Base-by-base conservation (phyloP, 441 rosid genomes). In the Sinapis alba region DNA sequence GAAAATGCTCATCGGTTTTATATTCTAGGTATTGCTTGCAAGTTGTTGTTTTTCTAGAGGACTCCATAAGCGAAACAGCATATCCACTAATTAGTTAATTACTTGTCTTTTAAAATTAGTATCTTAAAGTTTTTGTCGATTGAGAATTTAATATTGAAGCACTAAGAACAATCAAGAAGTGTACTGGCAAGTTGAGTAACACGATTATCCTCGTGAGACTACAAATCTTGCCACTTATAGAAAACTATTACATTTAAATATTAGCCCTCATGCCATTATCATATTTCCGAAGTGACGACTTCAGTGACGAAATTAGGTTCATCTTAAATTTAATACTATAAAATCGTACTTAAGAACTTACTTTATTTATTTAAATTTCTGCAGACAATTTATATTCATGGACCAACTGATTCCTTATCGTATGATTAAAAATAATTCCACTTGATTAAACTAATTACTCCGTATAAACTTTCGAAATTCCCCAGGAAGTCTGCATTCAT, bases 151-250 rank as follows among this genome's bases (percentile, higher is more conserved):
- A 73, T 62, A 78, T 63, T 32, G 23, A 62, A 68, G 81, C 78
- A 78, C 81, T 73, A 73, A 78, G 78, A 78, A 68, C 71, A 68
- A 73, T 78, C 71, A 78, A 16, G 81, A 78, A 78, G 74, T 28
- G 71, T 78, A 73, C 70, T 68, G 74, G 43, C 81, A 76, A 72
- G 63, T 72, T 62, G 74, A 2, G 65, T 66, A 19, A 10, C 30
- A 68, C 74, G 78, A 73, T 78, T 43, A 78, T 73, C 71, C 75
- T 78, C 81, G 81, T 68, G 9, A 63, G 56, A 57, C 62, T 63
- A 68, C 66, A 78, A 73, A 73, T 73, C 71, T 78, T 78, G 81
- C 81, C 75, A 62, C 78, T 78, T 73, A 73, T 78, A 78, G 81
- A 73, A 66, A 68, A 54, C 2, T 23, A 23, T 62, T 73, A 68